These are phyloP conservation scores for Buddleja alternifolia DNA, from an alignment of 257 asterid genomes.

Conservation along the genomic window DNA sequence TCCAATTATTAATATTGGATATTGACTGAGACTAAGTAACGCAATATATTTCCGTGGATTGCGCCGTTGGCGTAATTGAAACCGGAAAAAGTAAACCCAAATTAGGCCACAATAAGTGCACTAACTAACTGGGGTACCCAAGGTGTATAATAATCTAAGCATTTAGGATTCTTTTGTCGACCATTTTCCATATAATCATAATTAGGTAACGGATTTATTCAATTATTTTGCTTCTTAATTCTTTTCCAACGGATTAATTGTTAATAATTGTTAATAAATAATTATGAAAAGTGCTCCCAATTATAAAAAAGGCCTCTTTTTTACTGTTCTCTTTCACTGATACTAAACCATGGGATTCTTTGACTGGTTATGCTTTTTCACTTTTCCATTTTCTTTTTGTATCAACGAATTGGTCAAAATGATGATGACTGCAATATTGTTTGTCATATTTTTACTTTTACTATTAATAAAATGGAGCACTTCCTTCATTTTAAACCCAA, in stretches of 20 bases:
- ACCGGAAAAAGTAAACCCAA: background rate
- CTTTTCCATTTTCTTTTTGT: background rate
- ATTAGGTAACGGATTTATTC: slow-evolving; percentile 16
- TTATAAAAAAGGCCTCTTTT: slow-evolving; percentile 20
- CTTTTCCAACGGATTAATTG: slow-evolving; percentile 31
- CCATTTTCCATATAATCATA: slow-evolving; percentile 27
- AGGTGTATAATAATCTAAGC: slow-evolving; percentile 11
- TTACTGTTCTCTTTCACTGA: background rate
- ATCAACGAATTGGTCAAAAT: background rate
- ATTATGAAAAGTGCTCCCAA: slow-evolving; percentile 12
- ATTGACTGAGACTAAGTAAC: too few species aligned
- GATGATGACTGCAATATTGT: background rate
- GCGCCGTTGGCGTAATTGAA: too few species aligned
- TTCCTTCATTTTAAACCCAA: too few species aligned
- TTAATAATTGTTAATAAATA: slow-evolving; percentile 25
- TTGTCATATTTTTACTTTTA: too few species aligned
- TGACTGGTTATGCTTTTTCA: slow-evolving; percentile 1
- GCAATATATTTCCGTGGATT: too few species aligned
- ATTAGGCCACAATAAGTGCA: background rate
- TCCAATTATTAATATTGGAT: too few species aligned
- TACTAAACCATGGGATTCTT: background rate
- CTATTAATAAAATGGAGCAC: too few species aligned
- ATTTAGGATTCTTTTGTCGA: slow-evolving; percentile 25
- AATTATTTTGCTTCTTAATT: slow-evolving; percentile 4
- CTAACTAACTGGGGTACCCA: slow-evolving; percentile 28